Evolutionary conservation across 805 yeast genomes (phyloP).

Genomic region (Cyberlindnera petersonii): DNA sequence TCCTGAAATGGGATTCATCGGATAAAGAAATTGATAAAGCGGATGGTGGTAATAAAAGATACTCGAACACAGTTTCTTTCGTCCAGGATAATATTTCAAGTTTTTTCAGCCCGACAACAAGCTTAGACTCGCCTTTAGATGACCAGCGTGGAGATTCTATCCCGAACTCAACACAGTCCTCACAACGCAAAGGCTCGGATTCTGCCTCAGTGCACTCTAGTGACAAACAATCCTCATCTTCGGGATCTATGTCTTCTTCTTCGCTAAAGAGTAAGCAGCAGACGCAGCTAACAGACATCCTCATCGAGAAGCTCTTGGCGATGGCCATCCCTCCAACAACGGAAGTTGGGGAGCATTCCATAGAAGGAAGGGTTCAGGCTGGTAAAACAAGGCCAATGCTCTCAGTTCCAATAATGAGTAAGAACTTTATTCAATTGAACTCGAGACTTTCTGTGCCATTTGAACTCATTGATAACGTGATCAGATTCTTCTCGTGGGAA

Average conservation of each 20-base stretch:
- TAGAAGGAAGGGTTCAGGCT: constrained; percentile 52
- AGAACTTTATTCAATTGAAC: constrained; percentile 58
- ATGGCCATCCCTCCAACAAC: constrained; percentile 69
- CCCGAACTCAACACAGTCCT: not conserved
- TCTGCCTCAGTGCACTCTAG: constrained; percentile 7
- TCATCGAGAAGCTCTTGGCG: constrained; percentile 65
- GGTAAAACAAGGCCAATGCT: constrained; percentile 65
- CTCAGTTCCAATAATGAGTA: constrained; percentile 66
- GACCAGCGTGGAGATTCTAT: not conserved
- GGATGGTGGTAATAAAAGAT: constrained; percentile 1
- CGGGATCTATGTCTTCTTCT: constrained; percentile 1
- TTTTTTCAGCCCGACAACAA: constrained; percentile 9
- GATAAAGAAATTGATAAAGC: constrained; percentile 2
- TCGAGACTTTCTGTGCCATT: constrained; percentile 62
- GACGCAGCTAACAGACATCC: constrained; percentile 52
- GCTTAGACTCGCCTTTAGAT: not conserved
- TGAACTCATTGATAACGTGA: constrained; percentile 52
- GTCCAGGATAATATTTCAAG: constrained; percentile 18
- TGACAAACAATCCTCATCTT: constrained; percentile 3
- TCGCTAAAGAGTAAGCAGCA: constrained; percentile 9
- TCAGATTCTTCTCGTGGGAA: constrained; percentile 59
- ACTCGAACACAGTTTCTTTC: constrained; percentile 12
- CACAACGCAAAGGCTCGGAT: not conserved
- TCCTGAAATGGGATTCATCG: constrained; percentile 29
- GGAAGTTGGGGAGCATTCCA: constrained; percentile 39